Evolutionary conservation across 2,329 filamentous ascomycete species (phyloP).

Genomic region (Arthroderma uncinatum): DNA sequence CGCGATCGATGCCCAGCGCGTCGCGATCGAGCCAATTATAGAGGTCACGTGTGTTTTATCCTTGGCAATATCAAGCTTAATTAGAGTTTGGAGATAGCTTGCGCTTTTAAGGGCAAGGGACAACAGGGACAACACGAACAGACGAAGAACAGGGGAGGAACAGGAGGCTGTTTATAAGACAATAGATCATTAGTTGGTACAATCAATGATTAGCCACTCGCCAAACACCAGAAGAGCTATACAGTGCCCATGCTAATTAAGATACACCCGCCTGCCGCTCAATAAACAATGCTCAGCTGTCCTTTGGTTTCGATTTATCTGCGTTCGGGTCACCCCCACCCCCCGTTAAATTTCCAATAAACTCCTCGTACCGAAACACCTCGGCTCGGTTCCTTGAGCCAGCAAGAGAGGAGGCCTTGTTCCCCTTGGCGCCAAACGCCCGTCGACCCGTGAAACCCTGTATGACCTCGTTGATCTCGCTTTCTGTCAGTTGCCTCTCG

Average conservation of each 20-base stretch:
- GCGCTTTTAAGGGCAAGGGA: not conserved
- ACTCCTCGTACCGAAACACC: constrained; percentile 88
- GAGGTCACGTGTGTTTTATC: not conserved
- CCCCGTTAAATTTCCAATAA: constrained; percentile 60
- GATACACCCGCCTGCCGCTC: not conserved
- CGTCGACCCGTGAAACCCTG: constrained; percentile 72
- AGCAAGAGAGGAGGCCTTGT: constrained; percentile 38
- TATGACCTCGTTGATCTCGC: constrained; percentile 78
- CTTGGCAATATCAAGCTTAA: not conserved
- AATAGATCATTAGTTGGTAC: too few relatives aligned
- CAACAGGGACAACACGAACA: too few relatives aligned
- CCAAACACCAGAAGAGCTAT: not conserved
- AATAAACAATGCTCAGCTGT: not conserved
- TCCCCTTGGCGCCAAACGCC: constrained; percentile 56
- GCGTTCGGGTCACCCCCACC: constrained; percentile 24
- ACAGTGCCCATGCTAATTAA: not conserved
- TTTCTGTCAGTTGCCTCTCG: constrained; percentile 48
- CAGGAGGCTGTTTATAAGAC: not conserved
- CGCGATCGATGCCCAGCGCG: not conserved
- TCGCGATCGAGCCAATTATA: not conserved
- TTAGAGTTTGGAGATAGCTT: not conserved
- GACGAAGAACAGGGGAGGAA: not conserved
- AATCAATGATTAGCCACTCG: too few relatives aligned
- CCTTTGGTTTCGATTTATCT: constrained; percentile 11
- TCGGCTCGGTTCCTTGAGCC: constrained; percentile 58